Base-by-base conservation (phyloP, 1,284 basidiomycete genomes). In the Hypsizygus ulmarius region DNA sequence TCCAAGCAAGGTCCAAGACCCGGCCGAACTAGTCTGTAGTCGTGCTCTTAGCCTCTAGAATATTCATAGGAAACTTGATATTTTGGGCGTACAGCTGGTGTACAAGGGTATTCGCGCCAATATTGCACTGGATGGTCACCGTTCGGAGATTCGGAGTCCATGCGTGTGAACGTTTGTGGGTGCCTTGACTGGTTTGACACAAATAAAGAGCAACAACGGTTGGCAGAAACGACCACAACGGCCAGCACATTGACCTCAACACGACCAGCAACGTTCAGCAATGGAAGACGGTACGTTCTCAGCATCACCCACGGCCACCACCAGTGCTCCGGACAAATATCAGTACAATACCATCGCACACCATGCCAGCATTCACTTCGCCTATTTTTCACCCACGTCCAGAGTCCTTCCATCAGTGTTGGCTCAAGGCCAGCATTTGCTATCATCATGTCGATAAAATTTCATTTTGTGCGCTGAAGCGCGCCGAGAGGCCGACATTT, bases 231-330 rank as follows among this genome's bases (percentile, higher is more conserved):
- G 39, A 21, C 49, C 25, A 40, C 51, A 15, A 35, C 38, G 28
- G 15, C 40, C 41, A 41, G 37, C 27, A 49, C 29, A 38, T 19
- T 9, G 36, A 25, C 30, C 19, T 12, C 34, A 39, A 39, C 33
- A 28, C 36, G 27, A 53, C 29, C 35, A 50, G 32, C 48, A 49
- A 27, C 35, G 33, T 11, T 56, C 72, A 77, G 72, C 66, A 69
- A 85, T 86, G 83, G 83, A 86, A 82, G 83, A 86, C 79, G 84
- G 83, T 86, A 86, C 84, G 83, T 85, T 72, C 66, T 77, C 84
- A 83, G 74, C 82, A 82, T 82, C 78, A 77, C 71, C 81, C 69
- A 70, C 72, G 70, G 67, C 51, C 39, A 53, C 57, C 45, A 48
- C 50, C 38, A 51, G 43, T 51, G 41, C 39, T 49, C 40, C 47